phyloP scores from a whole-genome alignment of 2,329 filamentous ascomycete species.

The Scedosporium dehoogii region DNA sequence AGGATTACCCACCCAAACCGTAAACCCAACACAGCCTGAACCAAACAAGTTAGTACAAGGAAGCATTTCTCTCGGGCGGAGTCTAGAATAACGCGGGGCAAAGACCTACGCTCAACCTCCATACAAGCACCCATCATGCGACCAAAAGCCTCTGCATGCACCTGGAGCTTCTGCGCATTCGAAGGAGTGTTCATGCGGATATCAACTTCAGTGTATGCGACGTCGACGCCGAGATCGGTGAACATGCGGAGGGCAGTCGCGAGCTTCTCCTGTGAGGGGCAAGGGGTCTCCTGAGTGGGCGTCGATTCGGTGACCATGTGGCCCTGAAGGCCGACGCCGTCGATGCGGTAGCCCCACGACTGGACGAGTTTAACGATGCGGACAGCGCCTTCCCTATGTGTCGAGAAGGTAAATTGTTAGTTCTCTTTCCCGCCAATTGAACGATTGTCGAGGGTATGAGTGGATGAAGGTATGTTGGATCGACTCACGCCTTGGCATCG shows the following conservation, averaged over 20 bases:
- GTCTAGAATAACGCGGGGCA: neutral
- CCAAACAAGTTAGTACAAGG: neutral
- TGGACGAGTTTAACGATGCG: slow-evolving; percentile 21
- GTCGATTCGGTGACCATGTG: slow-evolving; percentile 33
- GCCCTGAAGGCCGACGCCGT: slow-evolving; percentile 40
- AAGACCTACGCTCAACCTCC: slow-evolving; percentile 11
- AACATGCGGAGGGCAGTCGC: slow-evolving; percentile 28
- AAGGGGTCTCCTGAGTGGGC: slow-evolving; percentile 23
- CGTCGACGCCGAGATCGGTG: slow-evolving; percentile 31
- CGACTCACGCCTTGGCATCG: slow-evolving; percentile 19
- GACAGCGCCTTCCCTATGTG: slow-evolving; percentile 15
- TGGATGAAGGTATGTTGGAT: neutral
- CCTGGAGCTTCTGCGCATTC: slow-evolving; percentile 23
- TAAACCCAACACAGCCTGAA: slow-evolving; percentile 18
- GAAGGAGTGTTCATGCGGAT: slow-evolving; percentile 32
- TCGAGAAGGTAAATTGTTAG: neutral
- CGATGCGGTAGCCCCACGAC: slow-evolving; percentile 31
- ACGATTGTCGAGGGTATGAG: neutral
- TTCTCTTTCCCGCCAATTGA: neutral
- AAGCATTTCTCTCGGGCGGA: too few species aligned
- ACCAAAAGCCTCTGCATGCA: slow-evolving; percentile 31
- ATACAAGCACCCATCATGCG: slow-evolving; percentile 17
- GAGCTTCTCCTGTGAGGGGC: slow-evolving; percentile 19
- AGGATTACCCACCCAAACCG: slow-evolving; percentile 16
- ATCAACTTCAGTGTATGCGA: slow-evolving; percentile 44